Percentiles rank a stretch among this genome's conserved stretches.
These are phyloP conservation scores for Ophiocordyceps unilateralis DNA, from an alignment of 2,329 filamentous ascomycete species.

Conservation along the genomic window DNA sequence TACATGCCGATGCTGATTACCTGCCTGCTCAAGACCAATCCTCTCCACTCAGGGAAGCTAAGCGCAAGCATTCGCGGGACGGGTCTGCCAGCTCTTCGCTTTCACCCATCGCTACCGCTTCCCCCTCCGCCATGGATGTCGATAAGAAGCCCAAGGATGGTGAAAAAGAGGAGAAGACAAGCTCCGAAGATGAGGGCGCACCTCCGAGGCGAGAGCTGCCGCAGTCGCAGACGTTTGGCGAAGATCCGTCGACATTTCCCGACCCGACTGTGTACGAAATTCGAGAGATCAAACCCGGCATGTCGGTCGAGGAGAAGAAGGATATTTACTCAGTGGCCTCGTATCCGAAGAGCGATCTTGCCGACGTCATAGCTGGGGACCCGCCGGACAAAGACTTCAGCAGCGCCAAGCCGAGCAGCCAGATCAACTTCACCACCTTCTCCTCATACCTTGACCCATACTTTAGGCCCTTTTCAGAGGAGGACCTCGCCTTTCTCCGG, in stretches of 20 bases:
- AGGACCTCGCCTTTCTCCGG: slow-evolving; percentile 82
- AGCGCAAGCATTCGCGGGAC: slow-evolving; percentile 33
- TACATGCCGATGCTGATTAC: slow-evolving; percentile 2
- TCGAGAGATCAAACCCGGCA: slow-evolving; percentile 51
- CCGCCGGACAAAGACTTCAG: slow-evolving; percentile 93
- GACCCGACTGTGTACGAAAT: slow-evolving; percentile 96
- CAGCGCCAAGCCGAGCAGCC: slow-evolving; percentile 79
- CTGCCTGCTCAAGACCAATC: slow-evolving; percentile 25
- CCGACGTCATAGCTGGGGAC: slow-evolving; percentile 71
- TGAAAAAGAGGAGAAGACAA: slow-evolving; percentile 25
- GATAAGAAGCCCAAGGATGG: slow-evolving; percentile 30
- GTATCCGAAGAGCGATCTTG: slow-evolving; percentile 67
- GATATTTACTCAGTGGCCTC: slow-evolving; percentile 74
- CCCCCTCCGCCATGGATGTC: slow-evolving; percentile 39
- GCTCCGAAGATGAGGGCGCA: slow-evolving; percentile 41
- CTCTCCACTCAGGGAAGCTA: slow-evolving; percentile 34
- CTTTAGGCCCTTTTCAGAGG: slow-evolving; percentile 76
- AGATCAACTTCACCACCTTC: slow-evolving; percentile 88
- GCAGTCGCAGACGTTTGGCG: slow-evolving; percentile 76
- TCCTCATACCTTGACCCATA: slow-evolving; percentile 84
- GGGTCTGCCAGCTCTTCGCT: slow-evolving; percentile 43
- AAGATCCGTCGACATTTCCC: slow-evolving; percentile 76
- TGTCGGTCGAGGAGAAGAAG: slow-evolving; percentile 72
- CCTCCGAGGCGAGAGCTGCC: slow-evolving; percentile 48
- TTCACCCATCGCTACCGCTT: slow-evolving; percentile 34